Base-by-base conservation (phyloP, 441 rosid genomes). In the Adansonia gregorii region DNA sequence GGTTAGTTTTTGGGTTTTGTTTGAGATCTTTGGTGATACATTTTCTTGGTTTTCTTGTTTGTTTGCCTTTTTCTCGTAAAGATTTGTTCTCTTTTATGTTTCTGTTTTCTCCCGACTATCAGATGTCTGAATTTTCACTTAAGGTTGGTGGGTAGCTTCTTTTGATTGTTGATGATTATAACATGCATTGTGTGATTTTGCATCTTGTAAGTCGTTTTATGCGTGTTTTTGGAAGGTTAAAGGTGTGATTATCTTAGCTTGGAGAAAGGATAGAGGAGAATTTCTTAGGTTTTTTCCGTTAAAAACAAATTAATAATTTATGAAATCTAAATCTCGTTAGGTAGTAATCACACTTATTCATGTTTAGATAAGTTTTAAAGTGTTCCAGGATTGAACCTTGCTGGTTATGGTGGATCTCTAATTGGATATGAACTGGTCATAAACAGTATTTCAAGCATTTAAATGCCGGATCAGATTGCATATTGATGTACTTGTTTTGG, bases 1-100 rank as follows among this genome's bases (percentile, higher is more conserved):
- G 99, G 99, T 94, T 67, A 77, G 84, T 73, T 35, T 70, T 27
- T 68, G 70, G 72, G 20, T 63, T 14, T 78, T 43, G 35, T 67
- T 39, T 48, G 49, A 75, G 80, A 82, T 76, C 54, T 73, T 63
- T 19, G 3, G n/a, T 71, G 75, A 48, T 52, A 22, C 56, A 15
- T 39, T 70, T 78, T 45, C 54, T 68, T 8, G 31, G 66, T 56
- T 74, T n/a, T 22, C 41, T 24, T 56, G 11, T 8, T 59, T 48
- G 41, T n/a, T 70, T 3, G 45, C 3, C n/a, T 71, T 24, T 22
- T 48, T 20, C 17, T 67, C 4, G 11, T 5, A 19, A 20, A 67
- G 72, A 9, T 46, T 67, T 35, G 20, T 46, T 67, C 39, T 20
- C 22, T 55, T 46, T 67, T 15, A 66, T 39, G 46, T 45, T 49